Percentiles rank a stretch among this genome's conserved stretches.
phyloP scores from a whole-genome alignment of 441 rosid genomes.

The Kokia cookei region DNA sequence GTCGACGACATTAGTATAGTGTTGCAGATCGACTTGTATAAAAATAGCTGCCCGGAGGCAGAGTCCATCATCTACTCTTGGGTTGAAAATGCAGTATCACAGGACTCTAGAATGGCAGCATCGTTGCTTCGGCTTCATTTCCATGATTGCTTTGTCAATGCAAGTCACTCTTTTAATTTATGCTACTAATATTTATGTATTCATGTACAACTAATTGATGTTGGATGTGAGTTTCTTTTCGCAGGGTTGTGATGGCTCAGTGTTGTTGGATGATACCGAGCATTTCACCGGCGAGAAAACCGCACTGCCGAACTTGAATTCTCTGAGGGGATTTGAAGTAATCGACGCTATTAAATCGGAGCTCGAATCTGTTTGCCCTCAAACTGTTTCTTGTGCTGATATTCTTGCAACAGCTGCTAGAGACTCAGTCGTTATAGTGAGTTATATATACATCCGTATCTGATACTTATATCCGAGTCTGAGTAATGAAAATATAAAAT shows the following conservation, averaged over 20 bases:
- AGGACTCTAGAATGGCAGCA: slow-evolving; percentile 84
- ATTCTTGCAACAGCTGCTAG: slow-evolving; percentile 71
- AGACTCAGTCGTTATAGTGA: slow-evolving; percentile 69
- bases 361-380: slow-evolving; percentile 62
- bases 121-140: slow-evolving; percentile 81
- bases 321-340: slow-evolving; percentile 81
- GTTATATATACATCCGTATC: neutral
- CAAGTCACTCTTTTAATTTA: slow-evolving; percentile 18
- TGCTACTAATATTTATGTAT: neutral
- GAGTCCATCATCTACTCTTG: slow-evolving; percentile 53
- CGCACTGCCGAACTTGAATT: slow-evolving; percentile 74
- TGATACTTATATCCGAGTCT: neutral
- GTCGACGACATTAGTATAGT: slow-evolving; percentile 31
- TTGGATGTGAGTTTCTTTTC: neutral
- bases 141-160: slow-evolving; percentile 90
- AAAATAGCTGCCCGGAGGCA: slow-evolving; percentile 57
- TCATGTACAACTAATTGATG: neutral
- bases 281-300: slow-evolving; percentile 73
- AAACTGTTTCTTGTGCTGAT: slow-evolving; percentile 79
- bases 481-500: neutral
- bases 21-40: slow-evolving; percentile 40
- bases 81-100: slow-evolving; percentile 49
- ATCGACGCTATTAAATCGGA: slow-evolving; percentile 60
- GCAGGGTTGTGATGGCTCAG: slow-evolving; percentile 87
- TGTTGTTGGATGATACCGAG: slow-evolving; percentile 60